phyloP scores from a whole-genome alignment of 2,329 filamentous ascomycete species.

The Cylindrodendrum hubeiense region DNA sequence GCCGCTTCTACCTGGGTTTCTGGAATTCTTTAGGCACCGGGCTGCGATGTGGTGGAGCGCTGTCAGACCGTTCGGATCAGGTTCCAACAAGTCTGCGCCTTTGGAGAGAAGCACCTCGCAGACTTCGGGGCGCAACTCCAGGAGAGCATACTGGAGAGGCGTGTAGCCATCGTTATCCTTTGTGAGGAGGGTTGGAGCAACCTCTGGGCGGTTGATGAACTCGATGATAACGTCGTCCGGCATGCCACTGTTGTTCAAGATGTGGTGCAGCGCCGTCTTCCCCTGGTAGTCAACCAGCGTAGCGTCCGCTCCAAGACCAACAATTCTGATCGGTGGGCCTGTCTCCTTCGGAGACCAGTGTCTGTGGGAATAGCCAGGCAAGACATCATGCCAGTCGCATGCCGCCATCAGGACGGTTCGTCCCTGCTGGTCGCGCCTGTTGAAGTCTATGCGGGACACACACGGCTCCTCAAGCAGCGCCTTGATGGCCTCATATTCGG shows the following conservation, averaged over 20 bases:
- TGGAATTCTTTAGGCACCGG: constrained; percentile 12
- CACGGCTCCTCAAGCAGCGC: constrained; percentile 31
- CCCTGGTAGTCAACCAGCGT: constrained; percentile 28
- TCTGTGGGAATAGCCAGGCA: background rate
- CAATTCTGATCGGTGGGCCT: constrained; percentile 20
- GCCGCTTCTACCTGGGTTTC: too few species aligned
- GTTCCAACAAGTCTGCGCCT: constrained; percentile 25
- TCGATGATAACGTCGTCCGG: constrained; percentile 23
- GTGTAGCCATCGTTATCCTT: constrained; percentile 23
- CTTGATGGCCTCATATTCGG: background rate
- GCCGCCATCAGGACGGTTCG: constrained; percentile 37
- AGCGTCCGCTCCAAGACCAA: constrained; percentile 31
- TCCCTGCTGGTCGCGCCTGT: constrained; percentile 31
- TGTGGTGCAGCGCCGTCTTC: constrained; percentile 36
- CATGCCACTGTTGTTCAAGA: constrained; percentile 29
- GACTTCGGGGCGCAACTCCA: constrained; percentile 21
- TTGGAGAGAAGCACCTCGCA: constrained; percentile 33
- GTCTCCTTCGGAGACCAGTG: background rate
- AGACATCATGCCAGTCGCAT: constrained; percentile 14
- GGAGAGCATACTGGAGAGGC: constrained; percentile 32
- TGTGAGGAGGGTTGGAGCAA: constrained; percentile 16
- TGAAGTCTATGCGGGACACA: constrained; percentile 32
- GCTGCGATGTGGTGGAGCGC: constrained; percentile 33
- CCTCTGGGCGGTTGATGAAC: constrained; percentile 30
- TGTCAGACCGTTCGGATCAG: constrained; percentile 29